phyloP scores from a whole-genome alignment of 768 basidiomycete species.

The Pulveroboletus sp. region DNA sequence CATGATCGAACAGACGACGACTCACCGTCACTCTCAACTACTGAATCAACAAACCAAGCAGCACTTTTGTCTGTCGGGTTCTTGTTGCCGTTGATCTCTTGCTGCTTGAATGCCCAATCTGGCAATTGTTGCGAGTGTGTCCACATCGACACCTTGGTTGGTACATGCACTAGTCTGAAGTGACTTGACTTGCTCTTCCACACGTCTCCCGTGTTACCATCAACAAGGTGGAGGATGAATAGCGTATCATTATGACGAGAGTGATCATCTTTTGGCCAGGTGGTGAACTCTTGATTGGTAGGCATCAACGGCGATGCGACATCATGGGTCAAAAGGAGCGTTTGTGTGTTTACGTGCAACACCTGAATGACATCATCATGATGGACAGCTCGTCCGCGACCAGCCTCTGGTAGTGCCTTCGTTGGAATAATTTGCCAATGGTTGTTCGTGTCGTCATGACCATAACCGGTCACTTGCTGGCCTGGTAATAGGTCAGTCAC shows the following conservation, averaged over 20 bases:
- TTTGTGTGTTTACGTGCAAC: slow-evolving; percentile 82
- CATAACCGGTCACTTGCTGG: slow-evolving; percentile 96
- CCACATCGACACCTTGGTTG: slow-evolving; percentile 93
- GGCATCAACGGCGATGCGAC: slow-evolving; percentile 97
- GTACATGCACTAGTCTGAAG: slow-evolving; percentile 85
- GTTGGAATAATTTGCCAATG: slow-evolving; percentile 95
- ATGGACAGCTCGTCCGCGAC: slow-evolving; percentile 88
- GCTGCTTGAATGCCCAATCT: slow-evolving; percentile 96
- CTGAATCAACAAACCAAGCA: slow-evolving; percentile 86
- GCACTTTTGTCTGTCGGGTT: slow-evolving; percentile 78
- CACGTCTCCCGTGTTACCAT: slow-evolving; percentile 72
- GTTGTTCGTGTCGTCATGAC: slow-evolving; percentile 93
- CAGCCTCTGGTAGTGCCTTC: slow-evolving; percentile 89
- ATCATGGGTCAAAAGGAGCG: slow-evolving; percentile 88
- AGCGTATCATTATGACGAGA: slow-evolving; percentile 84
- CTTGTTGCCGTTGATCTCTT: slow-evolving; percentile 98
- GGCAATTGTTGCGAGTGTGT: slow-evolving; percentile 83
- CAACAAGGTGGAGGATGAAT: slow-evolving; percentile 73
- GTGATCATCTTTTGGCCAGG: slow-evolving; percentile 77
- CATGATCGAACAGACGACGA: background rate
- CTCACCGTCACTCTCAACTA: slow-evolving; percentile 73
- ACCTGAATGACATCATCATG: slow-evolving; percentile 88
- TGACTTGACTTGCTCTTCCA: slow-evolving; percentile 95
- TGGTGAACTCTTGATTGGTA: slow-evolving; percentile 98
- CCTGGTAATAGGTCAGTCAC: slow-evolving; percentile 41